These are phyloP conservation scores for Ceratocystis colombiana DNA, from an alignment of 2,329 filamentous ascomycete genomes.

Conservation along the genomic window DNA sequence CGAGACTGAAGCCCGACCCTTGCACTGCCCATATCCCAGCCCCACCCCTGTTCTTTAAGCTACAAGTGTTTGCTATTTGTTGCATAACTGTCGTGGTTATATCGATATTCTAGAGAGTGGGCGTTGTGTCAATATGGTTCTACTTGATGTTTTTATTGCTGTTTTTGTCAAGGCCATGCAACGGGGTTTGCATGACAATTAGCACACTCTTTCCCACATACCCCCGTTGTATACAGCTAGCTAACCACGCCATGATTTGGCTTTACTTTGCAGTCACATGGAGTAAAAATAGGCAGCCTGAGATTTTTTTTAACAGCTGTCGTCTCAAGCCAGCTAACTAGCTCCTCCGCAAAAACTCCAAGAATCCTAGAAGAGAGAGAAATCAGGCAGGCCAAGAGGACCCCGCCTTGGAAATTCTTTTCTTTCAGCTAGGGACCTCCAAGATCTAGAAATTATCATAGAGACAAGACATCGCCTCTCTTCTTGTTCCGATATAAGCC, in stretches of 20 bases:
- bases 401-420: too few species aligned
- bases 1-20: neutral
- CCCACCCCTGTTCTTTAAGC: neutral
- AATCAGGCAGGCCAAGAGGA: too few species aligned
- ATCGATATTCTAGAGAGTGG: neutral
- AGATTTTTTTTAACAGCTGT: conserved; percentile 8
- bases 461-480: neutral
- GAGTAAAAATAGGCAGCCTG: neutral
- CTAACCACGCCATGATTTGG: conserved; percentile 11
- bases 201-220: neutral
- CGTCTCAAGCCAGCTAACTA: conserved; percentile 1
- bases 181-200: neutral
- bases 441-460: neutral
- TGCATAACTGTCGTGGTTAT: too few species aligned
- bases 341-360: neutral
- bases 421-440: neutral
- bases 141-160: neutral
- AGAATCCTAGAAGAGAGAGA: neutral
- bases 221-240: neutral
- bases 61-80: neutral
- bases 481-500: neutral
- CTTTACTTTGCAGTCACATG: neutral
- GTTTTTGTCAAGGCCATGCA: neutral
- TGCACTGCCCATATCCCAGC: neutral
- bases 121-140: neutral